Base-by-base conservation (phyloP, 192 early-diverging fungal species). In the Funneliformis geosporum region DNA sequence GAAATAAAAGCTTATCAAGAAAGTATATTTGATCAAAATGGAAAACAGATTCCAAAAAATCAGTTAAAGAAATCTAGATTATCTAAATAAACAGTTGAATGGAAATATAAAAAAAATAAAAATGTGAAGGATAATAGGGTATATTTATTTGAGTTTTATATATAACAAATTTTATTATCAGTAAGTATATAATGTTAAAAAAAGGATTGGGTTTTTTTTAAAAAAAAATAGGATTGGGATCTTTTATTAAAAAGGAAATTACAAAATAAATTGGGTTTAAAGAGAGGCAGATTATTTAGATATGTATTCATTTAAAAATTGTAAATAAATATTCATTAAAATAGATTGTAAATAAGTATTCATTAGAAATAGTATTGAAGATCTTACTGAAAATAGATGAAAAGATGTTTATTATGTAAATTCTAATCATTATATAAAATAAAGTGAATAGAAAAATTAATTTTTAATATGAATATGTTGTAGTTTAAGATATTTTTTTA, bases 91-190 rank as follows among this genome's bases (percentile, higher is more conserved):
- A 60, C 11, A 60, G 12, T 60, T 60, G 60, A 12, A 60, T 60
- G 60, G 60, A 60, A 60, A 23, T 60, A 12, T 23, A 60, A 60
- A 60, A 60, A 60, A 12, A 60, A 18, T 60, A 14, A 60, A 60
- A 18, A 60, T 12, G 60, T 18, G 21, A 60, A 23, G 12, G 21
- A 60, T 23, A 60, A 60, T 18, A 60, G 60, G 16, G 23, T 60
- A 60, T 60, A 60, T 60, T 12, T 23, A 60, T 60, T 60, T 60
- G n/a, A n/a, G n/a, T n/a, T n/a, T n/a, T n/a, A n/a, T n/a, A n/a
- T n/a, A n/a, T n/a, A n/a, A n/a, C n/a, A n/a, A n/a, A n/a, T n/a
- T n/a, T n/a, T n/a, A n/a, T n/a, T n/a, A n/a, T n/a, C n/a, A n/a
- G n/a, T n/a, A n/a, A n/a, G n/a, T n/a, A n/a, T n/a, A n/a, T n/a